A percentile compares a stretch with the other conserved stretches of the same genome.
These are phyloP conservation scores for Penicillium sp. DNA, from an alignment of 2,329 filamentous ascomycete species.

Conservation along the genomic window DNA sequence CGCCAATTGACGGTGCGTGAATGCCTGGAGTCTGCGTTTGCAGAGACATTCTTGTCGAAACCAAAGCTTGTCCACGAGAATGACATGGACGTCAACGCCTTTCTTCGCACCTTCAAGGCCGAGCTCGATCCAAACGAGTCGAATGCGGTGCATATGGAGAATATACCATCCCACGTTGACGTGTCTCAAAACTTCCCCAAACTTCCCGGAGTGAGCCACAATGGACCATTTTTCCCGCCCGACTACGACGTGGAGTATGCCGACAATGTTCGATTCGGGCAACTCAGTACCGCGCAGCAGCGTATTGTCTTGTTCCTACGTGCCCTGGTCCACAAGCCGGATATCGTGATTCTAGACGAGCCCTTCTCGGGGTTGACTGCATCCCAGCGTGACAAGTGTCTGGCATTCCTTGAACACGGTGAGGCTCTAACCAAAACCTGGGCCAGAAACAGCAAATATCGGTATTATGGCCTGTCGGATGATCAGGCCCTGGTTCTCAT, in stretches of 20 bases:
- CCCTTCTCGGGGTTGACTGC: constrained; percentile 85
- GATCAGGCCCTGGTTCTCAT: constrained; percentile 87
- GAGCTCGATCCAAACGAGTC: constrained; percentile 65
- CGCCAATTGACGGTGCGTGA: constrained; percentile 69
- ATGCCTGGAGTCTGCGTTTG: constrained; percentile 82
- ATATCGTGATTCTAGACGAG: constrained; percentile 82
- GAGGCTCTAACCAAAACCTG: constrained; percentile 41
- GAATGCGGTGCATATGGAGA: neutral
- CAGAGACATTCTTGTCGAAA: constrained; percentile 75
- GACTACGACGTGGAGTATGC: constrained; percentile 60
- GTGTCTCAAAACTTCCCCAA: neutral
- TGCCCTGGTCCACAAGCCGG: constrained; percentile 74
- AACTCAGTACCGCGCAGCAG: constrained; percentile 56
- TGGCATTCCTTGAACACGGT: constrained; percentile 71
- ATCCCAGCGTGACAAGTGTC: constrained; percentile 77
- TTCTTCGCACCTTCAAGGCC: constrained; percentile 71
- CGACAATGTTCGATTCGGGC: constrained; percentile 72
- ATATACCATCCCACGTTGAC: neutral
- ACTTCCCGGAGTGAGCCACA: neutral
- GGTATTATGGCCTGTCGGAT: constrained; percentile 58
- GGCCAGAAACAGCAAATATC: constrained; percentile 3
- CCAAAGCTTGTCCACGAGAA: constrained; percentile 63
- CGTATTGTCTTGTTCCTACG: constrained; percentile 81
- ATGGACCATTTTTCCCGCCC: constrained; percentile 5
- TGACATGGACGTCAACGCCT: constrained; percentile 62